A percentile compares a stretch with the other conserved stretches of the same genome.
phyloP scores from a whole-genome alignment of 2,329 filamentous ascomycete species.

The Scorias spongiosa region DNA sequence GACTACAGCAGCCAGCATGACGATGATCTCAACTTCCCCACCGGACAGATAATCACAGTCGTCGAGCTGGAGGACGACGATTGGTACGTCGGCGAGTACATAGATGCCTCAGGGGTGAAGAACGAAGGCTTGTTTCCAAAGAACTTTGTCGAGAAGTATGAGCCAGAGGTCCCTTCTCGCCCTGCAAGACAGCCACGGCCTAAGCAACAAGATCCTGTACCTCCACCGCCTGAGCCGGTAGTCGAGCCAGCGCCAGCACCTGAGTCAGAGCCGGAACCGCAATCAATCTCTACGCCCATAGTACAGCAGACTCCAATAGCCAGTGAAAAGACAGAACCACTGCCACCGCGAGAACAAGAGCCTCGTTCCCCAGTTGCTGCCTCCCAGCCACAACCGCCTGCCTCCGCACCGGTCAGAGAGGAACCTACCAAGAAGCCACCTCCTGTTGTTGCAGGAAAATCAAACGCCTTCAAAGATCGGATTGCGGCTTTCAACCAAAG shows the following conservation, averaged over 20 bases:
- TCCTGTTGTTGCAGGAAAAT: slow-evolving; percentile 50
- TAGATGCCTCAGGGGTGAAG: slow-evolving; percentile 57
- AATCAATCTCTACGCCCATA: slow-evolving; percentile 20
- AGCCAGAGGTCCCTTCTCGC: slow-evolving; percentile 77
- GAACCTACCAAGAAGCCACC: slow-evolving; percentile 41
- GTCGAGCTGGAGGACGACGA: slow-evolving; percentile 84
- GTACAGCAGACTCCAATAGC: slow-evolving; percentile 14
- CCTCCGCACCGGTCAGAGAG: slow-evolving; percentile 20
- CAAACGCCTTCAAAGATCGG: slow-evolving; percentile 81
- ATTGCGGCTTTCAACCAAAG: slow-evolving; percentile 95
- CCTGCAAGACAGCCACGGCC: slow-evolving; percentile 55
- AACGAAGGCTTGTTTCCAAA: slow-evolving; percentile 81
- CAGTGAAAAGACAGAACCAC: slow-evolving; percentile 14
- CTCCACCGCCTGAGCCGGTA: slow-evolving; percentile 8
- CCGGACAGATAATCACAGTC: slow-evolving; percentile 84
- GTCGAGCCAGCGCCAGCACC: slow-evolving; percentile 12
- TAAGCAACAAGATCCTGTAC: slow-evolving; percentile 42
- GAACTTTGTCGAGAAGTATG: slow-evolving; percentile 95
- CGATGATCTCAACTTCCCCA: slow-evolving; percentile 77
- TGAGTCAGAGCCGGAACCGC: slow-evolving; percentile 17
- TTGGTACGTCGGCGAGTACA: slow-evolving; percentile 84
- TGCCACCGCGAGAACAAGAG: slow-evolving; percentile 8
- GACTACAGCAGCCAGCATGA: slow-evolving; percentile 89
- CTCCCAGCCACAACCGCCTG: slow-evolving; percentile 19
- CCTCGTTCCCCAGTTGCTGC: slow-evolving; percentile 8